Percentiles rank a stretch among this genome's conserved stretches.
These are phyloP conservation scores for Euphorbia schlechtendalii DNA, from an alignment of 441 rosid species.

Conservation along the genomic window DNA sequence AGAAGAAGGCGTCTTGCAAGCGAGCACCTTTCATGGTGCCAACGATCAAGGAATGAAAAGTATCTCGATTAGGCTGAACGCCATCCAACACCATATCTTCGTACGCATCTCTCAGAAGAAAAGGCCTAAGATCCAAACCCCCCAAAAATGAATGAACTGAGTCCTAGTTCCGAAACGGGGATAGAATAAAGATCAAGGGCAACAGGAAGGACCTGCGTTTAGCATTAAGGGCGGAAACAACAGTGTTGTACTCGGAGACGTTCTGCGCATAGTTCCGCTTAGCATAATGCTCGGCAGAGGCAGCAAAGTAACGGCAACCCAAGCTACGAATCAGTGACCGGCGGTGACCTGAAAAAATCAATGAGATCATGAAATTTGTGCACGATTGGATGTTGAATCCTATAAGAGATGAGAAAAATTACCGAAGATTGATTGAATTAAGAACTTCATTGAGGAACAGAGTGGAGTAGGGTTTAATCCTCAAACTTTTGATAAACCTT, in stretches of 20 bases:
- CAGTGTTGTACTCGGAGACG: slow-evolving; percentile 62
- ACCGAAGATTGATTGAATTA: slow-evolving; percentile 43
- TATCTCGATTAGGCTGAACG: slow-evolving; percentile 74
- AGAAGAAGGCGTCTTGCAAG: slow-evolving; percentile 71
- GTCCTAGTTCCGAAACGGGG: not conserved
- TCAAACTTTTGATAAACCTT: no score
- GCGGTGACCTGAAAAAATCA: slow-evolving; percentile 36
- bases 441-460: slow-evolving; percentile 38
- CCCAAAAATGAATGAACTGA: not conserved
- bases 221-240: slow-evolving; percentile 48
- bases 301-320: slow-evolving; percentile 41
- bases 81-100: slow-evolving; percentile 94
- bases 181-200: not conserved
- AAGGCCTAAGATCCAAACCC: slow-evolving; percentile 31
- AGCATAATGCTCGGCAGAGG: slow-evolving; percentile 37
- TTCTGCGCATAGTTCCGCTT: slow-evolving; percentile 71
- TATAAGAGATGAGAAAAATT: no score
- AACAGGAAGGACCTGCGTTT: slow-evolving; percentile 46
- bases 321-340: slow-evolving; percentile 36
- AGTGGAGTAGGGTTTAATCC: slow-evolving; percentile 3
- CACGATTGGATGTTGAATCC: not conserved
- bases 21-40: slow-evolving; percentile 90
- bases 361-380: not conserved
- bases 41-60: slow-evolving; percentile 62
- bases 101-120: slow-evolving; percentile 71